Evolutionary conservation across 139 green algal genomes (phyloP), one percentile per base, ranked within the genome.

Genomic region (Tetradesmus lagerheimii): DNA sequence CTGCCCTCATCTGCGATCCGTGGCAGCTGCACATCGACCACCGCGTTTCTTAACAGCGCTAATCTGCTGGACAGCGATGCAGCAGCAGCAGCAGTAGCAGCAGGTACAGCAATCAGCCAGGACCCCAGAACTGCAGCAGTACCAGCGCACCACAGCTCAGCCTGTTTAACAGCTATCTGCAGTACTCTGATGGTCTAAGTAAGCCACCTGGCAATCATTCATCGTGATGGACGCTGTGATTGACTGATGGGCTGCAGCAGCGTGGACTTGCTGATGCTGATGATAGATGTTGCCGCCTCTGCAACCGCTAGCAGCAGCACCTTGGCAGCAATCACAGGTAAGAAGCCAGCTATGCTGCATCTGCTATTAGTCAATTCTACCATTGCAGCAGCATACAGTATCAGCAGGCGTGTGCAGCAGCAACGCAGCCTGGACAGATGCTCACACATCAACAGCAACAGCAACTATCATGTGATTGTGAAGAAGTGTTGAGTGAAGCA

Each of bases 51-150:
- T 23, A 14, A 62, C 47, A 62, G 8, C 47, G 47, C 57, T 14
- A 6, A 31, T n/a, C 20, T 71, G 57, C 57, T 31, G 57, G n/a
- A 71, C 71, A 79, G 29, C 3, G 9, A n/a, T 20, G 71, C 71
- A 39, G 71, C 71, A 79, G 71, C 71, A 78, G 67, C 71, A 78
- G 67, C n/a, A 78, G 67, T 9, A 37, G 71, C 71, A 37, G n/a
- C 27, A 35, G 64, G 31, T 79, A 38, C 71, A 41, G 71, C 31
- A 27, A 5, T 4, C 29, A 71, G 57, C 57, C 57, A 71, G 31
- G 14, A n/a, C 57, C 25, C 12, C 50, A 71, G 20, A 71, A 31
- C 23, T 71, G 57, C n/a, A 71, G 57, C 57, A n/a, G 57, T 71
- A 71, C 71, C 71, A 41, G 71, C 71, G 25, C 71, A 38, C 41